These are phyloP conservation scores for Lactifluus hygrophoroides DNA, from an alignment of 768 basidiomycete species.

Conservation along the genomic window DNA sequence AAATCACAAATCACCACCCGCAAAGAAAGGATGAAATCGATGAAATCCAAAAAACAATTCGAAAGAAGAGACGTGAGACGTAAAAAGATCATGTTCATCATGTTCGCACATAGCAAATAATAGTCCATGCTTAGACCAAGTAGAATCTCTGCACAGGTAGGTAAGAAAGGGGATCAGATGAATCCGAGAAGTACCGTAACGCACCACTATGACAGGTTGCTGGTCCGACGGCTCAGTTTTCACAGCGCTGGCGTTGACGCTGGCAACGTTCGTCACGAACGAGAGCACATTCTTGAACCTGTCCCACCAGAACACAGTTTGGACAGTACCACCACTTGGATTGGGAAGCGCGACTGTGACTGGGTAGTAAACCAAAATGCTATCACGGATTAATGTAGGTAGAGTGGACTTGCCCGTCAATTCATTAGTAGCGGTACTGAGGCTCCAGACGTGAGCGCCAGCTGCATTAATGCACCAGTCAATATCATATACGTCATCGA, in stretches of 20 bases:
- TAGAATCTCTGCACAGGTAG: background rate
- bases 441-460: background rate
- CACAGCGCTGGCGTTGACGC: background rate
- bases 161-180: background rate
- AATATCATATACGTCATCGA: background rate
- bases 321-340: background rate
- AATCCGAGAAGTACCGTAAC: background rate
- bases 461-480: background rate
- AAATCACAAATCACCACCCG: too few species aligned
- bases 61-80: background rate
- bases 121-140: background rate
- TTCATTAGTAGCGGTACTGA: background rate
- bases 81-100: background rate
- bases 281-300: background rate
- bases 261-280: background rate
- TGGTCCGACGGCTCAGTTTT: background rate
- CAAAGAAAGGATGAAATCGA: background rate
- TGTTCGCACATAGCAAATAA: background rate
- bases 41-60: background rate
- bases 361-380: background rate
- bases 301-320: background rate
- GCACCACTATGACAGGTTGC: background rate
- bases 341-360: background rate
- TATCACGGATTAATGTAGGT: background rate
- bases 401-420: constrained; percentile 1